A percentile compares a stretch with the other conserved stretches of the same genome.
Conservation (phyloP, 1,284 basidiomycete species). For the Puccinia novopanici region DNA sequence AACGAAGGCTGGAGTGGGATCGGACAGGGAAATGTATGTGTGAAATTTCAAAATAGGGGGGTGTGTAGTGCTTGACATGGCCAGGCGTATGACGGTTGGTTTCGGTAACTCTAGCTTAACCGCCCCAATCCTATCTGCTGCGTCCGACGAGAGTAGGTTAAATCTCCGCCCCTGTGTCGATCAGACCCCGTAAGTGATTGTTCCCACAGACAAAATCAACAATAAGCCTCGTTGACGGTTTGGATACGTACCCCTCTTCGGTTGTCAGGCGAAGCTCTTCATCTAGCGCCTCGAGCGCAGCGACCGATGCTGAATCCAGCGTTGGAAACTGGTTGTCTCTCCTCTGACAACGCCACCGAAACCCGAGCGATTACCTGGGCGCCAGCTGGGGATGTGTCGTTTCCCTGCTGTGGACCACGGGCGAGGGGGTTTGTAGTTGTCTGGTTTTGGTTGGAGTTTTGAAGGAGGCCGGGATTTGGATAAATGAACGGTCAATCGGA, state of each 20-base stretch:
- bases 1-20: neutral
- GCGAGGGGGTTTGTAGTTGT: neutral
- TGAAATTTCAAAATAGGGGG: neutral
- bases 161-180: constrained; percentile 6
- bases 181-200: neutral
- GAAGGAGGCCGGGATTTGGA: constrained; percentile 4
- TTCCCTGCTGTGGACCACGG: neutral
- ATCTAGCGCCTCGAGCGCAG: neutral
- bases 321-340: neutral
- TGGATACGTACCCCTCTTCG: neutral
- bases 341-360: neutral
- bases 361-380: too few species aligned
- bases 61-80: neutral
- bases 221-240: neutral
- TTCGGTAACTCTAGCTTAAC: neutral
- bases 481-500: neutral
- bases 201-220: neutral
- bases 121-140: neutral
- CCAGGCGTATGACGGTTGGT: neutral
- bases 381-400: too few species aligned
- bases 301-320: neutral
- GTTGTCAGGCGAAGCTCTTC: neutral
- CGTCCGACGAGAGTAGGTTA: neutral
- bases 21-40: neutral
- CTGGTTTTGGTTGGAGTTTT: neutral